Conservation (phyloP, 306 rosid species). For the Acmispon strigosus region DNA sequence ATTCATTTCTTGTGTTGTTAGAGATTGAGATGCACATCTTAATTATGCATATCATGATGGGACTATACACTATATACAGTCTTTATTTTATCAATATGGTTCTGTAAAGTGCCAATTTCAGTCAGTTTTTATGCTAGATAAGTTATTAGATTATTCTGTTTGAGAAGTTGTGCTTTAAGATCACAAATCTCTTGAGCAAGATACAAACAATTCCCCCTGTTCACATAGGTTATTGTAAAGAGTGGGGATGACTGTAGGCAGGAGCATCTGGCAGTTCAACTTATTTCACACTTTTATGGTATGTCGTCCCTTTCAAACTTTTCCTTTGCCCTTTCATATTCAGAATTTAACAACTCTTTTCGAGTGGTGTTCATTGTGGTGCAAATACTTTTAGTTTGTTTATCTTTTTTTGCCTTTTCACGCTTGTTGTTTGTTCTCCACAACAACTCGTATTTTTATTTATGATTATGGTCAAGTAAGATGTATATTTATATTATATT, state of each 20-base stretch:
- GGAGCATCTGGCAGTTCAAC: constrained; percentile 98
- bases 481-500: background rate
- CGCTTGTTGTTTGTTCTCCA: background rate
- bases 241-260: constrained; percentile 98
- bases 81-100: background rate
- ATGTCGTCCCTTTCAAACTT: constrained; percentile 20
- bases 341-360: background rate
- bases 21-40: background rate
- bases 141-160: background rate
- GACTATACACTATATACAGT: background rate
- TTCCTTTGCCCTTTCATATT: background rate
- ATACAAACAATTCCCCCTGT: background rate
- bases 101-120: background rate
- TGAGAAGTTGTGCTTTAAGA: constrained; percentile 8
- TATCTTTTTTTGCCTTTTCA: background rate
- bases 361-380: background rate
- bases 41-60: background rate
- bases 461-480: constrained; percentile 7
- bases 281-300: constrained; percentile 95
- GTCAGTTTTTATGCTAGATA: constrained; percentile 7
- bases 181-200: constrained; percentile 2
- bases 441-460: background rate
- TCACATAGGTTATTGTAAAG: constrained; percentile 78
- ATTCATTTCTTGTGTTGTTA: constrained; percentile 15
- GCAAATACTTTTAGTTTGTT: background rate